Evolutionary conservation across 768 basidiomycete genomes (phyloP), one percentile per base, ranked within the genome.

Genomic region (Artomyces pyxidatus): DNA sequence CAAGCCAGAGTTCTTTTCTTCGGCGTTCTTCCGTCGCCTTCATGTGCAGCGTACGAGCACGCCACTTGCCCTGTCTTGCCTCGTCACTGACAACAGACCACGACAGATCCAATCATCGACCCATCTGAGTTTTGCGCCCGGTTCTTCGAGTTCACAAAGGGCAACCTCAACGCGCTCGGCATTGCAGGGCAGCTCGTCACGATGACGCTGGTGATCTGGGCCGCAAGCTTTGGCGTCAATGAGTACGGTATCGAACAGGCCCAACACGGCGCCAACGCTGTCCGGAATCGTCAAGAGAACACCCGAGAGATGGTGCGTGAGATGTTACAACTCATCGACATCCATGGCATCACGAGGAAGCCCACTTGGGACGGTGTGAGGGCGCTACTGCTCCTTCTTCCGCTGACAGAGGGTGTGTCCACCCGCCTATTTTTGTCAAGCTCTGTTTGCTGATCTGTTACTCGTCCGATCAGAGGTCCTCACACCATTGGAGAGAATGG

Each of bases 311-410:
- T 90, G 77, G 68, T 88, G 17, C 74, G 76, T 35, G 84, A 92
- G 65, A 68, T 95, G 30, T 70, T 97, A 26, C 75, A 79, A 48
- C 77, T 92, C 45, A 77, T 96, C 41, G 93, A 97, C 62, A 69
- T 80, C 35, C 80, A 84, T 51, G 85, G 83, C 23, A 66, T 96
- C 26, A 71, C 94, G 61, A 74, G 93, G 26, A 79, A 80, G 47
- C 90, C 90, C 1, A 78, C 84, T 7, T 86, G 89, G 81, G 93
- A 96, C 52, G 90, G 92, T 4, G 83, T 92, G 19, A 76, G 88
- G 28, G 80, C 78, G 6, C 70, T 97, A 43, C 66, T 95, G 26
- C 72, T 96, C 40, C 68, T 92, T 26, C 67, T 91, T 49, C 92
- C 93, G 6, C 71, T 97, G 39, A 83, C 91, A 47, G 83, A 88